Base-by-base conservation (phyloP, 129 eudicot species). In the Arctium lappa region DNA sequence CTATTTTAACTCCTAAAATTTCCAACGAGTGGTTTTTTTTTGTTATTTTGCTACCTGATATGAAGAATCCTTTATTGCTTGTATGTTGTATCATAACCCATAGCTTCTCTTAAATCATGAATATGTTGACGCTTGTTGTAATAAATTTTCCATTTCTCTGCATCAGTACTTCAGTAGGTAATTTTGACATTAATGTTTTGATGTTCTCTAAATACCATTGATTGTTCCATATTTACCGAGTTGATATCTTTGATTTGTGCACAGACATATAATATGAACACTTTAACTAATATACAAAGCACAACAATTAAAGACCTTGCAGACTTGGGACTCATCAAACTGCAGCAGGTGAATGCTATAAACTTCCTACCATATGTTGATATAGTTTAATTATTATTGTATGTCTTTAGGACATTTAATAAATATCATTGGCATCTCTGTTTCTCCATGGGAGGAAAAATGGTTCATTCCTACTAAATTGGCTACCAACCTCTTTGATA, bases 401-500 rank as follows among this genome's bases (percentile, higher is more conserved):
- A 22, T 22, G 27, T 22, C 27, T 22, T 22, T 22, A 22, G 27
- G 27, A 22, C 27, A 22, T 22, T 22, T 22, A 22, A 22, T 22
- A 22, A 22, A 22, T 76, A 18, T 74, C 15, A 8, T 88, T 71
- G 79, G 10, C 18, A 4, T 77, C 18, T 78, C 38, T 76, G 34
- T 72, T 81, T 86, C 62, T 83, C n/a, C 65, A 95, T 97, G 98
- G 98, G 18, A 91, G 92, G 91, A 95, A 89, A 81, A 97, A 95
- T 73, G 99, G 99, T 95, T 95, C 80, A 90, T 95, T 79, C 99
- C 97, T 29, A 92, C 99, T 11, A 92, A 95, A 82, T 78, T 95
- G 74, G 97, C 96, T 77, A 95, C 97, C 60, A 92, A 93, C 71
- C 97, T 95, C 82, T 95, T 97, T 53, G 27, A 22, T 22, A 22